Conservation (phyloP, 2,329 filamentous ascomycete genomes). For the Fonsecaea erecta region DNA sequence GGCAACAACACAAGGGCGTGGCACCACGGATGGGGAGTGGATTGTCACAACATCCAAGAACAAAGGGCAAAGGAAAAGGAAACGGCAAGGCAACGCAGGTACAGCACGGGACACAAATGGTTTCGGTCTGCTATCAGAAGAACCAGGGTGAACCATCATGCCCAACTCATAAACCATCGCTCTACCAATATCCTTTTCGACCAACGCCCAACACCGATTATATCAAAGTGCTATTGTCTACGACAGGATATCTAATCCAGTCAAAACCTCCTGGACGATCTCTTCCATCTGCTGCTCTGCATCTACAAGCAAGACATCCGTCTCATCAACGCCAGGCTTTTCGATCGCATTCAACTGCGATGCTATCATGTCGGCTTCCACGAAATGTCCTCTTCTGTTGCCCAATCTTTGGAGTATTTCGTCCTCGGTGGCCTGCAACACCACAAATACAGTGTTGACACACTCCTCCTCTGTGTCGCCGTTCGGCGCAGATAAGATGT, state of each 20-base stretch:
- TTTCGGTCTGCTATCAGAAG: slow-evolving; percentile 19
- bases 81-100: not conserved
- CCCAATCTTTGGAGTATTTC: slow-evolving; percentile 53
- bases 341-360: slow-evolving; percentile 58
- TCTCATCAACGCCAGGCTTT: slow-evolving; percentile 49
- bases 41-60: not conserved
- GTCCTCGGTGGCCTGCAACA: slow-evolving; percentile 45
- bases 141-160: slow-evolving; percentile 3
- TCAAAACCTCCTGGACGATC: not conserved
- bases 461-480: not conserved
- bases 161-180: not conserved
- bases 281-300: slow-evolving; percentile 10
- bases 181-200: not conserved
- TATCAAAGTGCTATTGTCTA: not conserved
- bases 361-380: slow-evolving; percentile 59
- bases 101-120: slow-evolving; percentile 13
- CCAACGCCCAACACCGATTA: not conserved
- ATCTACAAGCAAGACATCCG: slow-evolving; percentile 37
- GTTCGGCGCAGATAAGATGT: not conserved
- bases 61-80: slow-evolving; percentile 21
- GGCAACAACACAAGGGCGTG: not conserved
- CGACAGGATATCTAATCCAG: not conserved
- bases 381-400: slow-evolving; percentile 56
- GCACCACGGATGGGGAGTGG: slow-evolving; percentile 4
- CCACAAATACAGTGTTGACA: not conserved